Base-by-base conservation (phyloP, 179 eudicot species). In the Silene noctiflora region DNA sequence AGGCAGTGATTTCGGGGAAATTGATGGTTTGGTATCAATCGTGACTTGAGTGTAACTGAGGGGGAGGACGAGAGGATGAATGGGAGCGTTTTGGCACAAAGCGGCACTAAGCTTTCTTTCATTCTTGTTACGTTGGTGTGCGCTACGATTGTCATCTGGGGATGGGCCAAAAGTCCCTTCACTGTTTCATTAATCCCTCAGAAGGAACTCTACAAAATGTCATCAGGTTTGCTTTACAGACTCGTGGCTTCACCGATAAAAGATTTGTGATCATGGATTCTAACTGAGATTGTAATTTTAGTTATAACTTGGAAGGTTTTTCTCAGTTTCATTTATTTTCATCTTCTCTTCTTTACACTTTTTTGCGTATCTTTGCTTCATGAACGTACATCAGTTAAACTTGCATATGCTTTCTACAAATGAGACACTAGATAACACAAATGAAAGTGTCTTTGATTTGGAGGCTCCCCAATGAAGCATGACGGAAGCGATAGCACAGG, bases 171-270 rank as follows among this genome's bases (percentile, higher is more conserved):
- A 77, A 55, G 81, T 73, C 81, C 85, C 16, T 82, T 79, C 39
- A 73, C 79, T 22, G 69, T 19, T 74, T 72, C 81, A 2, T 70
- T 84, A 24, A 27, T 82, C 12, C 73, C 85, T 24, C 67, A 71
- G 55, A 82, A 55, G 67, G 75, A 69, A 71, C 46, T 35, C 29
- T 17, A 67, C 11, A 78, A 55, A 62, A 16, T 74, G 0, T 75
- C 87, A 60, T 67, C 85, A 84, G 87, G 87, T 84, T 80, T 44
- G 73, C n/a, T 69, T 77, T 46, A 17, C 44, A 55, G 22, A 8
- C 17, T 64, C 6, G 6, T 53, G 65, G 58, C 51, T 44, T 10
- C 14, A 11, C 46, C 46, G 46, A 39, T 39, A 7, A 39, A 39
- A 39, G 46, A 39, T 39, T 39, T 8, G 11, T 39, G 11, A 7